A percentile compares a stretch with the other conserved stretches of the same genome.
phyloP scores from a whole-genome alignment of 805 yeast species.

The Nakazawaea ishiwadae region DNA sequence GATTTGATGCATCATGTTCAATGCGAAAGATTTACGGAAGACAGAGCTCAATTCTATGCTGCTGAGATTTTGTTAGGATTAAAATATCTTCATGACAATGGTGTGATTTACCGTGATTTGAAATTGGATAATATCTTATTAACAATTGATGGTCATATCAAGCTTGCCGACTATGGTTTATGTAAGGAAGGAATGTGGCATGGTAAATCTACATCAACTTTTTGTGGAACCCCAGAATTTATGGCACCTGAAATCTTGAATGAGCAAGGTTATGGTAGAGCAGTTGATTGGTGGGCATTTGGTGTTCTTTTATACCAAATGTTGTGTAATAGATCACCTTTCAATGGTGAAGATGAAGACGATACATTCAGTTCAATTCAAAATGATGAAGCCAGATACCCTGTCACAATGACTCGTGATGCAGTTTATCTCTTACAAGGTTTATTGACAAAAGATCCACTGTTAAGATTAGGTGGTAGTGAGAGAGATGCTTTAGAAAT shows the following conservation, averaged over 20 bases:
- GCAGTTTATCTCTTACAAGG: conserved; percentile 93
- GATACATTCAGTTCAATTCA: conserved; percentile 95
- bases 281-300: conserved; percentile 99
- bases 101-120: conserved; percentile 93
- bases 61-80: conserved; percentile 91
- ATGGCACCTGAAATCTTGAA: conserved; percentile 98
- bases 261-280: conserved; percentile 87
- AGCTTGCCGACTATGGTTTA: conserved; percentile 94
- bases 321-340: conserved; percentile 95
- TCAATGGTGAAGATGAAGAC: conserved; percentile 90
- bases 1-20: conserved; percentile 99
- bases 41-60: conserved; percentile 95
- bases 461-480: conserved; percentile 78
- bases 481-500: conserved; percentile 87
- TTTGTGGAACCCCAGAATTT: conserved; percentile 98
- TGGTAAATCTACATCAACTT: conserved; percentile 84
- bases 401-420: conserved; percentile 95
- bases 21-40: conserved; percentile 79
- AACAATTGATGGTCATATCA: conserved; percentile 89
- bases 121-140: conserved; percentile 90
- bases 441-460: conserved; percentile 84
- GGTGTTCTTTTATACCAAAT: conserved; percentile 95
- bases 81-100: conserved; percentile 91
- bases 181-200: conserved; percentile 75
- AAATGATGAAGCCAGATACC: conserved; percentile 94